phyloP scores from a whole-genome alignment of 2,329 filamentous ascomycete species.

The Emergomyces orientalis region DNA sequence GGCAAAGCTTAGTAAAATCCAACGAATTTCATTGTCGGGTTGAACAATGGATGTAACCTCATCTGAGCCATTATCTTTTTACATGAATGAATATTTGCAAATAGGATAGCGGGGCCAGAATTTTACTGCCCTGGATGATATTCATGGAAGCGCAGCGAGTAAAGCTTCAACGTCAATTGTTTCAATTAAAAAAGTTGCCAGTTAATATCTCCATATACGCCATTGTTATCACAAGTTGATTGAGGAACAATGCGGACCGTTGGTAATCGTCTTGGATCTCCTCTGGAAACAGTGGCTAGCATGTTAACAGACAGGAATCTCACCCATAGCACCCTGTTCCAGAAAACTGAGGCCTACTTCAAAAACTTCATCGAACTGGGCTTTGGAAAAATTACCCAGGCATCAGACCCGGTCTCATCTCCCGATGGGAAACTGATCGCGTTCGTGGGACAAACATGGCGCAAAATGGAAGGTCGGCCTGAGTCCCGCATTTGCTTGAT shows the following conservation, averaged over 20 bases:
- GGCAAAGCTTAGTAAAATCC: too few relatives aligned
- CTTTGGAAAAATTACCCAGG: background rate
- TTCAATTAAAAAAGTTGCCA: background rate
- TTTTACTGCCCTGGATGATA: background rate
- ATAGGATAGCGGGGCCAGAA: background rate
- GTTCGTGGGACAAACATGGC: background rate
- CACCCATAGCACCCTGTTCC: background rate
- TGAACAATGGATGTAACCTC: background rate
- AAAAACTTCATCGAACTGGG: background rate
- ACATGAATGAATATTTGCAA: background rate
- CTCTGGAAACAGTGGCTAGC: background rate
- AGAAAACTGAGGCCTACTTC: background rate
- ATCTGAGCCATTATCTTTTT: background rate
- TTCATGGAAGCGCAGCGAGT: background rate
- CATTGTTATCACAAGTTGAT: background rate
- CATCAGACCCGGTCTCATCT: background rate
- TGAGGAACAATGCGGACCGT: background rate
- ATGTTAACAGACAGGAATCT: background rate
- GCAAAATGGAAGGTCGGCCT: background rate
- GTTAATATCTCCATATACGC: background rate
- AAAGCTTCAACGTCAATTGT: background rate
- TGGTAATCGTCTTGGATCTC: background rate
- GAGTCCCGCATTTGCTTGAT: background rate
- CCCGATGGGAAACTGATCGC: background rate
- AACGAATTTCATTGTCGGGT: too few relatives aligned